phyloP scores from a whole-genome alignment of 495 filamentous ascomycete species.

The Xylona heveae region DNA sequence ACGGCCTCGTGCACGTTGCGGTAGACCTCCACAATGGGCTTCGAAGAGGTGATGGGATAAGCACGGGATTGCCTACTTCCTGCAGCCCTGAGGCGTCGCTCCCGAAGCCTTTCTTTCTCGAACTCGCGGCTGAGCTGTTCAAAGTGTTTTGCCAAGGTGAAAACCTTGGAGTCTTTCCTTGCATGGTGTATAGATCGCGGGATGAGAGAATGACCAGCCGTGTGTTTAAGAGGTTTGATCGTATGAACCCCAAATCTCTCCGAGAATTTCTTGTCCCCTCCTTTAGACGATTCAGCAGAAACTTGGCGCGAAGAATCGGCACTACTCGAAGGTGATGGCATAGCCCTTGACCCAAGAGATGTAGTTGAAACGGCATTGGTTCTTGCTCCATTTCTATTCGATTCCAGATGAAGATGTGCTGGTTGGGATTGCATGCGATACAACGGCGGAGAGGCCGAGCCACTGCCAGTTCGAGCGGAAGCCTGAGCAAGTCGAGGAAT shows the following conservation, averaged over 20 bases:
- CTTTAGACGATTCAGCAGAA: slow-evolving; percentile 1
- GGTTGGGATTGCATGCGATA: slow-evolving; percentile 7
- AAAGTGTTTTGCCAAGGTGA: slow-evolving; percentile 79
- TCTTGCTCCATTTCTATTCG: slow-evolving; percentile 1
- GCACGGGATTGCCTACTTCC: slow-evolving; percentile 61
- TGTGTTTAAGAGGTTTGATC: slow-evolving; percentile 37
- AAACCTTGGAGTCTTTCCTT: slow-evolving; percentile 53
- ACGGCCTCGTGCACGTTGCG: slow-evolving; percentile 82
- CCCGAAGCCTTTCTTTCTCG: slow-evolving; percentile 77
- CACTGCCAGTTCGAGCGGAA: slow-evolving; percentile 14
- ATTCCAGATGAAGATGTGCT: background rate
- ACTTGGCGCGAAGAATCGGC: background rate
- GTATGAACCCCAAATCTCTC: slow-evolving; percentile 39
- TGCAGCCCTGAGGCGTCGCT: slow-evolving; percentile 63
- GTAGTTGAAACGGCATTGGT: background rate
- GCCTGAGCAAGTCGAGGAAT: slow-evolving; percentile 29
- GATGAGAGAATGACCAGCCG: slow-evolving; percentile 52
- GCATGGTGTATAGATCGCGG: slow-evolving; percentile 59
- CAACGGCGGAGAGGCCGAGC: slow-evolving; percentile 4
- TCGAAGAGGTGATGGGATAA: slow-evolving; percentile 78
- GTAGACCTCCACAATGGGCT: slow-evolving; percentile 90
- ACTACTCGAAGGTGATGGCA: slow-evolving; percentile 1
- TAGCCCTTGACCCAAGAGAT: background rate
- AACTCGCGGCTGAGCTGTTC: slow-evolving; percentile 93
- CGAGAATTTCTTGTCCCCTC: slow-evolving; percentile 44